Percentiles rank a stretch among this genome's conserved stretches.
Conservation (phyloP, 1,139 yeast species). For the Pichia sp. region DNA sequence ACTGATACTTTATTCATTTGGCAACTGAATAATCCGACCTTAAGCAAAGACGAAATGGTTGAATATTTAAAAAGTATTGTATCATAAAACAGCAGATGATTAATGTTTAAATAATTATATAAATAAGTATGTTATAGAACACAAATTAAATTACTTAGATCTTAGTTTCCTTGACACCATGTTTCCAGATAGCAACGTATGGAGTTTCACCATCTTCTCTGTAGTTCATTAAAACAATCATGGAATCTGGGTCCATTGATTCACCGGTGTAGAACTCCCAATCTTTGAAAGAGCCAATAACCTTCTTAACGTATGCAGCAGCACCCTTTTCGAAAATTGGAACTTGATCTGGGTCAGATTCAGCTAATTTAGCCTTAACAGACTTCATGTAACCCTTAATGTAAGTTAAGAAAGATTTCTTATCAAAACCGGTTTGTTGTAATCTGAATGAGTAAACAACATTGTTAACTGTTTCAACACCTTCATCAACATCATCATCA, state of each 20-base stretch:
- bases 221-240: constrained; percentile 97
- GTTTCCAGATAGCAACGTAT: constrained; percentile 97
- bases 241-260: constrained; percentile 99
- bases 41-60: constrained; percentile 47
- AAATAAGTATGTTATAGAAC: background rate
- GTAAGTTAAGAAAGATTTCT: constrained; percentile 92
- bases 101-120: constrained; percentile 32
- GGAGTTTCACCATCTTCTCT: constrained; percentile 99
- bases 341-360: constrained; percentile 79
- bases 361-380: constrained; percentile 83
- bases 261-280: constrained; percentile 99
- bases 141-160: constrained; percentile 43
- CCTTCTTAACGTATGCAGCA: constrained; percentile 89
- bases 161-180: constrained; percentile 86
- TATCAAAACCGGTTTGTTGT: constrained; percentile 92
- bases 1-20: constrained; percentile 53
- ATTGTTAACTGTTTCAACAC: constrained; percentile 89
- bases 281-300: constrained; percentile 90
- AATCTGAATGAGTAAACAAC: constrained; percentile 98
- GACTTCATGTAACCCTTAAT: constrained; percentile 98
- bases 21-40: constrained; percentile 69
- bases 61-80: constrained; percentile 34
- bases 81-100: constrained; percentile 37
- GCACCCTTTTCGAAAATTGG: constrained; percentile 96
- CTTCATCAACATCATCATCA: constrained; percentile 76